Evolutionary conservation across 2,329 filamentous ascomycete genomes (phyloP), one percentile per base, ranked within the genome.

Genomic region (Gaeumannomyces tritici): DNA sequence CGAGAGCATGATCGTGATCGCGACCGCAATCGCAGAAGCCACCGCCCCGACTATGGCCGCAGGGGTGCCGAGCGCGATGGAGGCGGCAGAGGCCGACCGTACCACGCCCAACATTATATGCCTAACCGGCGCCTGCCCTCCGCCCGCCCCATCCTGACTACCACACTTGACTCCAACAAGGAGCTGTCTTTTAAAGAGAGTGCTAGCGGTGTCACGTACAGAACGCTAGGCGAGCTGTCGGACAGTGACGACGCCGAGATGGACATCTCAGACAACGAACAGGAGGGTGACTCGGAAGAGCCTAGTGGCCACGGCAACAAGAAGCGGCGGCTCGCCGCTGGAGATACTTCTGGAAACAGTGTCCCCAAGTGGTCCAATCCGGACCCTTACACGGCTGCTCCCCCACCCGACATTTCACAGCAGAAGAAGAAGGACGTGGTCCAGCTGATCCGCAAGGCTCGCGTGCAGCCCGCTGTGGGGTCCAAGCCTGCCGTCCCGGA

Each of bases 351-450:
- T 8, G 60, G 28, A 18, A 56, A 31, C 60, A 61, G 28, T n/a
- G 74, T 72, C 6, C 91, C 92, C 3, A 92, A 89, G 73, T 98
- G 93, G 93, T 96, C 92, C 5, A 98, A 98, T 68, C 93, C 93
- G 4, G 93, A 98, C 72, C 92, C 93, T 0, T 97, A 98, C 74
- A 96, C 91, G 7, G 89, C 86, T 2, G 79, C 96, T 12, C 93
- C 93, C 11, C 92, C 91, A 8, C 84, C 87, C 0, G 89, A 93
- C 66, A 89, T 92, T 62, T 80, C 79, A 6, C 80, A 84, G 54
- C 82, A 83, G 26, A 96, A 95, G 75, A 91, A 89, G 74, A 88
- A 86, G 67, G 92, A 97, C 67, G 88, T 97, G 54, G 90, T 98
- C 47, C 90, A 96, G 70, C 75, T 96, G 64, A 97, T 98, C 68